Evolutionary conservation across 208 protist genomes (phyloP), one percentile per base, ranked within the genome.

Genomic region (Herpetomonas samuelpessoai): DNA sequence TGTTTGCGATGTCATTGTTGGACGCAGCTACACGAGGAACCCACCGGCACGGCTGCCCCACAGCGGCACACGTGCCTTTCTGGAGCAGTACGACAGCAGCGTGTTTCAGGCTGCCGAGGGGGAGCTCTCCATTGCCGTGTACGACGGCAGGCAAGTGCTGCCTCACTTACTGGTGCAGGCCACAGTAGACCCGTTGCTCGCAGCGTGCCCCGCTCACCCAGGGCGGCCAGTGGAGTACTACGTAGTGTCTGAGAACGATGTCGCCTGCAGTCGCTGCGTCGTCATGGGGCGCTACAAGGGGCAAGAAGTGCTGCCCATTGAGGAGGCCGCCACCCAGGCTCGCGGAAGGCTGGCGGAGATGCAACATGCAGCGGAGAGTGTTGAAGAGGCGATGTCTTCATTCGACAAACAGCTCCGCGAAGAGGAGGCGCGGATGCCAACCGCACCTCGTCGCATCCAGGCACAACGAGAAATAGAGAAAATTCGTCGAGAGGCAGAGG

Each of bases 241-340:
- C 62, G 74, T 88, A 22, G 24, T 68, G 45, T 71, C 79, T 19
- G 65, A 39, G 28, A 63, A 83, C 38, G 68, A 60, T 3, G 88
- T 93, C 62, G 86, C 71, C 24, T 93, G 86, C 72, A 87, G 81
- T 53, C 74, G 67, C 18, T 93, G 86, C 51, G 86, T 86, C 3
- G 81, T 88, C 18, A 26, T 88, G 7, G 86, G 86, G 0, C 65
- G 71, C 19, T 82, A 79, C 71, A 71, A 71, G 21, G 79, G 81
- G 0, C 58, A 64, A 19, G 74, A 83, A 49, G 80, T 86, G 12
- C 56, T 83, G 0, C 44, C 86, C 12, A 58, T 89, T 29, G 79
- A 84, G 2, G 85, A 88, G 48, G 85, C 81, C 16, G 79, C 79
- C 21, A 69, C 67, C 35, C 70, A 74, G 28, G 85, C 81, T 4